Conservation (phyloP, 306 rosid species). For the apple (Malus domestica) region ASM211411v1 NC_041792.1:22287407-22287906, state of each 20-base stretch:
- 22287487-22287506: background rate
- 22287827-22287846: background rate
- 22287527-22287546: slow-evolving; percentile 63
- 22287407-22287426: background rate
- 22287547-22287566: slow-evolving; percentile 87
- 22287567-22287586: slow-evolving; percentile 76
- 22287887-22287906: slow-evolving; percentile 32
- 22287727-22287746: slow-evolving; percentile 75
- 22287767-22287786: slow-evolving; percentile 11
- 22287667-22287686: background rate
- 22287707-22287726: slow-evolving; percentile 73
- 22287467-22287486: background rate
- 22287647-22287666: background rate
- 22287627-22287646: background rate
- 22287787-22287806: background rate
- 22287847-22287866: slow-evolving; percentile 45
- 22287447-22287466: background rate
- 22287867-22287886: slow-evolving; percentile 24
- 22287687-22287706: slow-evolving; percentile 44
- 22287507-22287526: slow-evolving; percentile 16
- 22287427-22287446: background rate
- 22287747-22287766: slow-evolving; percentile 23
- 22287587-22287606: slow-evolving; percentile 61
- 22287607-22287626: background rate
- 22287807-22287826: background rate